These are phyloP conservation scores for Aspergillus japonicus DNA, from an alignment of 2,329 filamentous ascomycete species.

Conservation along the genomic window DNA sequence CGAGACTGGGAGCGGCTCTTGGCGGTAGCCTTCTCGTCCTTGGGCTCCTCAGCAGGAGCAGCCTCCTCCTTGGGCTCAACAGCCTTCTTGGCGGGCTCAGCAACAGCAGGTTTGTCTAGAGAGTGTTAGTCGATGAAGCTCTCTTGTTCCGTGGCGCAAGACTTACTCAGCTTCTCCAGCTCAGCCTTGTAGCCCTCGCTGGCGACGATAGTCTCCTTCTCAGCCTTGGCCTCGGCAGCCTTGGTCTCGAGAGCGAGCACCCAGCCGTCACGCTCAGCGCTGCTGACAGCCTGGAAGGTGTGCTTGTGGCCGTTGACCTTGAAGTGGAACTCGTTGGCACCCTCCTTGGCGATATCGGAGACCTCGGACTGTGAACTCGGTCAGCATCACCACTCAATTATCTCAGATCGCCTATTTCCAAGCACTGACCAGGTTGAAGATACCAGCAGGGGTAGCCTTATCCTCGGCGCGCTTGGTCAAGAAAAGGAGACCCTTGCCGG, in stretches of 20 bases:
- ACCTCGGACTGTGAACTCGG: constrained; percentile 56
- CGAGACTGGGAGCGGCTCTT: constrained; percentile 62
- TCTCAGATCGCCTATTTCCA: no score
- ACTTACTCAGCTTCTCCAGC: constrained; percentile 68
- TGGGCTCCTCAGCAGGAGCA: constrained; percentile 46
- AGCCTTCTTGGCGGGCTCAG: constrained; percentile 25
- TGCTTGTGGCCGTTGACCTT: constrained; percentile 86
- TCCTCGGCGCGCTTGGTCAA: constrained; percentile 79
- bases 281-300: constrained; percentile 76
- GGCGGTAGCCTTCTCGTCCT: constrained; percentile 53
- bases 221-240: constrained; percentile 79
- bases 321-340: constrained; percentile 79
- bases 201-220: constrained; percentile 69
- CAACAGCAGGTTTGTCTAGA: constrained; percentile 35
- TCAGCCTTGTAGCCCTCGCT: constrained; percentile 87
- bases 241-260: constrained; percentile 78
- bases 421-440: constrained; percentile 76
- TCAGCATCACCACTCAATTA: constrained; percentile 1
- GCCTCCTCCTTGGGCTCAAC: constrained; percentile 32
- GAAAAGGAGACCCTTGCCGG: constrained; percentile 92
- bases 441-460: constrained; percentile 75
- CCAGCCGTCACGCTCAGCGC: constrained; percentile 88
- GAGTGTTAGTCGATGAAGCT: constrained; percentile 20
- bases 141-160: neutral
- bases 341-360: constrained; percentile 72